phyloP scores from a whole-genome alignment of 345 rosid genomes.

The Brassica napus region DNA sequence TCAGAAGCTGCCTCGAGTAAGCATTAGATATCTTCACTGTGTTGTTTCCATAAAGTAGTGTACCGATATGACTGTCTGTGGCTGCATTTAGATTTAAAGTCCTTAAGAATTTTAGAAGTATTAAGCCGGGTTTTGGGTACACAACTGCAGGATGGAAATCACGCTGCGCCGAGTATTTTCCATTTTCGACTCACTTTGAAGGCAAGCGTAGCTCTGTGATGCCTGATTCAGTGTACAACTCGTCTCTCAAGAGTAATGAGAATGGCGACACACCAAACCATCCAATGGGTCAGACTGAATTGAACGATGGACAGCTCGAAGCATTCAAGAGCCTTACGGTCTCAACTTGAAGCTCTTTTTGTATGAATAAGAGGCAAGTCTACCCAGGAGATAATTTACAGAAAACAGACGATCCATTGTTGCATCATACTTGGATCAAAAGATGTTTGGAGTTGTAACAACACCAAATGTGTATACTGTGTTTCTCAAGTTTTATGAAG shows the following conservation, averaged over 20 bases:
- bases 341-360: conserved; percentile 25
- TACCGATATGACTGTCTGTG: neutral
- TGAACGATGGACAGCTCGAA: conserved; percentile 75
- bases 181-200: conserved; percentile 72
- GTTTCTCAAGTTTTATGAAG: conserved; percentile 24
- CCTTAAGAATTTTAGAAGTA: neutral
- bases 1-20: conserved; percentile 81
- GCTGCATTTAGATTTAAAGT: conserved; percentile 10
- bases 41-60: neutral
- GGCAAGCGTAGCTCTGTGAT: too few species aligned
- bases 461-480: conserved; percentile 42
- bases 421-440: neutral
- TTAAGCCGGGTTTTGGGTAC: neutral
- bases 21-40: conserved; percentile 33
- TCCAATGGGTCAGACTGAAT: conserved; percentile 48
- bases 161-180: conserved; percentile 68
- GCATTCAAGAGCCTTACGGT: conserved; percentile 59
- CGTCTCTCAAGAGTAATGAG: too few species aligned
- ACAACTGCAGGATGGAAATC: conserved; percentile 79
- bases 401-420: conserved; percentile 10
- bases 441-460: conserved; percentile 36
- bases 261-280: neutral
- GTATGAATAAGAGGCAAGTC: conserved; percentile 25
- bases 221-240: too few species aligned
- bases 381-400: conserved; percentile 13